These are phyloP conservation scores for Ilyonectria sp. DNA, from an alignment of 2,329 filamentous ascomycete genomes.

Conservation along the genomic window DNA sequence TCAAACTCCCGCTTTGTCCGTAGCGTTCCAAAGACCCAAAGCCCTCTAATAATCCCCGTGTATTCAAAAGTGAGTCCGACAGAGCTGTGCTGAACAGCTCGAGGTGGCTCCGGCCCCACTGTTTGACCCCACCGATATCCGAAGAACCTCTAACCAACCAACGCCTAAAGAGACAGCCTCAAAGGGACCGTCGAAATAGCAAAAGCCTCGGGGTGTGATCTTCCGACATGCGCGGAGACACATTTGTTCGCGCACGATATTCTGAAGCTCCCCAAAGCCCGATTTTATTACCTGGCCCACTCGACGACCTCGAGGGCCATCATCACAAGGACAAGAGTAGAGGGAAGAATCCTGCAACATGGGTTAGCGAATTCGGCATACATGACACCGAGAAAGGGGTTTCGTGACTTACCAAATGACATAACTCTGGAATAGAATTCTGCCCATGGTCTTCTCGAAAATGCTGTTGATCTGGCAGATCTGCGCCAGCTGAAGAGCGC, in stretches of 20 bases:
- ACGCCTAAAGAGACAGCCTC: conserved; percentile 16
- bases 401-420: conserved; percentile 82
- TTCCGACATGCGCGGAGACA: neutral
- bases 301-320: conserved; percentile 92
- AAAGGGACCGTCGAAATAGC: neutral
- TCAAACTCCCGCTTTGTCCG: conserved; percentile 8
- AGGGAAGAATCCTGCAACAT: conserved; percentile 84
- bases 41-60: conserved; percentile 4
- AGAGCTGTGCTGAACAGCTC: neutral
- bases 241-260: neutral
- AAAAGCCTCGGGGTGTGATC: neutral
- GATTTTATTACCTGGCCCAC: conserved; percentile 73
- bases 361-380: conserved; percentile 47
- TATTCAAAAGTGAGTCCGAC: neutral
- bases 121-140: neutral
- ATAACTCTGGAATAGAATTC: conserved; percentile 89
- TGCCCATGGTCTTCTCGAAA: conserved; percentile 94
- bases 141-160: conserved; percentile 26
- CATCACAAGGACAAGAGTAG: conserved; percentile 91
- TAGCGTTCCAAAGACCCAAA: neutral
- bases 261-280: neutral
- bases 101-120: conserved; percentile 2
- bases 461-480: conserved; percentile 99
- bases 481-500: conserved; percentile 93
- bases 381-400: conserved; percentile 28